These are phyloP conservation scores for Miamiensis avidus DNA, from an alignment of 169 alveolate genomes.

Conservation along the genomic window DNA sequence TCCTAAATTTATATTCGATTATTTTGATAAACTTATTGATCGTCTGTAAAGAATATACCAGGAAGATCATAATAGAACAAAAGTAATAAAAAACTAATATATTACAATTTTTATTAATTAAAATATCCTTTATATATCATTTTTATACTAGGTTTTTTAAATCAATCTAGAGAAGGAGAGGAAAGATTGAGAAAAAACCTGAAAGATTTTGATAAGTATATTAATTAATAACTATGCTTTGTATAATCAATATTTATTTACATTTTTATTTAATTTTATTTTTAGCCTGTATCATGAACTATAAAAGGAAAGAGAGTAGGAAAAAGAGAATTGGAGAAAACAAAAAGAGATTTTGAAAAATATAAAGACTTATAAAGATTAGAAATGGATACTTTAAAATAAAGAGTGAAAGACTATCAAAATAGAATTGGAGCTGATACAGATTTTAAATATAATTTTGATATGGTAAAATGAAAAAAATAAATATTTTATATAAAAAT, in stretches of 20 bases:
- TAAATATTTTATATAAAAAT: neutral
- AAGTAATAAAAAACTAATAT: neutral
- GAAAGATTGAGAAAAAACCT: constrained; percentile 33
- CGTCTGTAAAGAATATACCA: constrained; percentile 17
- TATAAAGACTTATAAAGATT: constrained; percentile 4
- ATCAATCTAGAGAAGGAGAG: constrained; percentile 27
- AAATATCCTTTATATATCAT: neutral
- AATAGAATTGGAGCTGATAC: neutral
- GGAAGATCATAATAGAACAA: constrained; percentile 37
- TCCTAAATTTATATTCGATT: constrained; percentile 30
- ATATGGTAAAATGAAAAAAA: constrained; percentile 12
- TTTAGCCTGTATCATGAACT: constrained; percentile 1
- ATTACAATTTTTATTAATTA: neutral
- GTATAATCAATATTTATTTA: no score
- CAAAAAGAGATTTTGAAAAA: constrained; percentile 7
- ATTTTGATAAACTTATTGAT: constrained; percentile 23
- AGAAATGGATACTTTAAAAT: constrained; percentile 14
- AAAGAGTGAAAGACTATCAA: neutral
- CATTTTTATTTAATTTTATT: no score
- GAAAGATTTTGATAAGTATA: constrained; percentile 15
- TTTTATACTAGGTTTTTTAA: neutral
- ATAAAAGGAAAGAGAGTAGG: constrained; percentile 17
- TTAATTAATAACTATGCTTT: no score
- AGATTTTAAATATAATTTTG: no score
- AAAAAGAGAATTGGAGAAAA: constrained; percentile 16